phyloP scores from a whole-genome alignment of 2,329 filamentous ascomycete species.

The Eurotiales sp. region DNA sequence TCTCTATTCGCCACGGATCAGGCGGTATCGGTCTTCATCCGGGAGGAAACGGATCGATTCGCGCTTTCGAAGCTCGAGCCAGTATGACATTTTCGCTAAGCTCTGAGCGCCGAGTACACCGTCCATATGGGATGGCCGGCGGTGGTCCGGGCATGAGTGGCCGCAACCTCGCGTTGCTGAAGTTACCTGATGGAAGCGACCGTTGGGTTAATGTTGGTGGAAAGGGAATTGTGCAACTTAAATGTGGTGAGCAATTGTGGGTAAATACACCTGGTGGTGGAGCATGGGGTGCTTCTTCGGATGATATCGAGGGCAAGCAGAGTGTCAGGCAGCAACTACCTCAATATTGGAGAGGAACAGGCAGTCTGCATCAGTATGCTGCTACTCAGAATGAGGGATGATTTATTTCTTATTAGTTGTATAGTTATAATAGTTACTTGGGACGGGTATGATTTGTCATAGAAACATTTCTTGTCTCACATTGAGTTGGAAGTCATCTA shows the following conservation, averaged over 20 bases:
- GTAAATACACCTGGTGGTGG: conserved; percentile 10
- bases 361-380: conserved; percentile 5
- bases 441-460: neutral
- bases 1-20: conserved; percentile 25
- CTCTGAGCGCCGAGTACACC: conserved; percentile 6
- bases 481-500: no score
- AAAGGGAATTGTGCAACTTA: conserved; percentile 5
- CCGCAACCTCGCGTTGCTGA: conserved; percentile 4
- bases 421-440: no score
- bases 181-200: conserved; percentile 3
- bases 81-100: conserved; percentile 3
- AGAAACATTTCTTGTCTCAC: no score
- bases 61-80: conserved; percentile 3
- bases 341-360: conserved; percentile 4
- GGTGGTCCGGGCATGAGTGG: conserved; percentile 9
- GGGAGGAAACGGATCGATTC: conserved; percentile 3
- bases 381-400: conserved; percentile 3
- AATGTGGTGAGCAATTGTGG: conserved; percentile 2
- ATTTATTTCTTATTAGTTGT: neutral
- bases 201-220: conserved; percentile 8
- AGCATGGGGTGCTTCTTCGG: neutral
- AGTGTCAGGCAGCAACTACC: neutral
- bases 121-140: conserved; percentile 7
- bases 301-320: neutral
- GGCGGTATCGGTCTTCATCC: conserved; percentile 17